These are phyloP conservation scores for Warburgia ugandensis DNA, from an alignment of 164 flowering plant genomes.

Conservation along the genomic window DNA sequence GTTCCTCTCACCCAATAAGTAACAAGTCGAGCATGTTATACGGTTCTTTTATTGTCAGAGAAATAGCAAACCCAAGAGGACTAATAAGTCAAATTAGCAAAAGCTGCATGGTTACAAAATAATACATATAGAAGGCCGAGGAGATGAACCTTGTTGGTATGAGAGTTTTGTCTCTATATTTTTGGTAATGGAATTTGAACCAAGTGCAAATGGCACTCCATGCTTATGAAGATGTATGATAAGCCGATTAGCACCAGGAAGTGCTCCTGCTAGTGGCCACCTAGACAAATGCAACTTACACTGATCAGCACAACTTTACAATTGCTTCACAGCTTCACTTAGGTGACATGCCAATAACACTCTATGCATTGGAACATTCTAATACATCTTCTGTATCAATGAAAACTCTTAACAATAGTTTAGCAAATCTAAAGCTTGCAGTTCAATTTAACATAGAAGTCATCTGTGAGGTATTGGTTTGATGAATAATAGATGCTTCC, in stretches of 20 bases:
- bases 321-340: neutral
- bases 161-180: slow-evolving; percentile 59
- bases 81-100: neutral
- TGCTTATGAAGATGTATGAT: slow-evolving; percentile 63
- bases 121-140: neutral
- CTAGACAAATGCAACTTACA: slow-evolving; percentile 21
- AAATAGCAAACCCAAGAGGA: neutral
- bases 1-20: no score
- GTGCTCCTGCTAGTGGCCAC: slow-evolving; percentile 60
- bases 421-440: neutral
- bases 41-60: no score
- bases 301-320: neutral
- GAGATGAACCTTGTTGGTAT: slow-evolving; percentile 41
- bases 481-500: no score
- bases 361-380: neutral
- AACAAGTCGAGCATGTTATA: no score
- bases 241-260: slow-evolving; percentile 77
- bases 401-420: neutral
- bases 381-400: neutral
- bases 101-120: neutral
- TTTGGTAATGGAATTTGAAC: slow-evolving; percentile 66
- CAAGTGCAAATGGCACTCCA: slow-evolving; percentile 71
- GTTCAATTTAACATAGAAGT: no score
- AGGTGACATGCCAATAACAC: neutral
- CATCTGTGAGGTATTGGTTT: no score